Conservation (phyloP, 2,329 filamentous ascomycete species). For the Coniochaeta sp. region DNA sequence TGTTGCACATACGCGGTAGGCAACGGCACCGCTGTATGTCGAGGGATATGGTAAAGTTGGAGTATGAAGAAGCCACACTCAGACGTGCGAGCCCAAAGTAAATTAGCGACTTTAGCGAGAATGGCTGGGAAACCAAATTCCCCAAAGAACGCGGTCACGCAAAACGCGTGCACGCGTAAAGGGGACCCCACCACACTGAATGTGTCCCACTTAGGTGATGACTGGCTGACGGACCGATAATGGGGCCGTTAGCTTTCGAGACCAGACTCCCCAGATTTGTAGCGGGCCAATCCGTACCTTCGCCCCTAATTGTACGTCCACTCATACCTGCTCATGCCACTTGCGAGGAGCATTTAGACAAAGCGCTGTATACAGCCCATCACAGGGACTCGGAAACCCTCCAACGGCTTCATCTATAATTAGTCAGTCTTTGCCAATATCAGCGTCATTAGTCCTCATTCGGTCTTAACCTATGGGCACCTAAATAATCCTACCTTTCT, state of each 20-base stretch:
- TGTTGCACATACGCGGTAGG: not conserved
- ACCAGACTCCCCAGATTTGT: not conserved
- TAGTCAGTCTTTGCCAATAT: not conserved
- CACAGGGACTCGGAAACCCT: too few species aligned
- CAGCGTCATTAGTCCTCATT: not conserved
- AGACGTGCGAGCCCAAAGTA: not conserved
- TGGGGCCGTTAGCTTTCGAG: not conserved
- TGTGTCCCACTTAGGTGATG: constrained; percentile 11
- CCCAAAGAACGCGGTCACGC: not conserved
- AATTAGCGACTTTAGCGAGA: not conserved
- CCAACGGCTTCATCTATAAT: not conserved
- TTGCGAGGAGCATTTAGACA: not conserved
- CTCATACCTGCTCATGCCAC: not conserved
- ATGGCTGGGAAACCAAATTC: not conserved
- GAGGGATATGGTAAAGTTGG: not conserved
- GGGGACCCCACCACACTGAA: not conserved
- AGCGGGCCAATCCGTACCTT: not conserved
- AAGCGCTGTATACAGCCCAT: not conserved
- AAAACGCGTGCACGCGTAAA: constrained; percentile 1
- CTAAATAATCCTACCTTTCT: not conserved
- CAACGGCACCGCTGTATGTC: not conserved
- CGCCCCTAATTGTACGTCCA: not conserved
- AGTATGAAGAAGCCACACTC: not conserved
- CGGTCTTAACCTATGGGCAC: not conserved
- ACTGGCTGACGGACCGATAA: constrained; percentile 7